Percentiles rank a stretch among this genome's conserved stretches.
Evolutionary conservation across 371 early-diverging fungal species (phyloP).

Genomic region (Mortierella sp.): DNA sequence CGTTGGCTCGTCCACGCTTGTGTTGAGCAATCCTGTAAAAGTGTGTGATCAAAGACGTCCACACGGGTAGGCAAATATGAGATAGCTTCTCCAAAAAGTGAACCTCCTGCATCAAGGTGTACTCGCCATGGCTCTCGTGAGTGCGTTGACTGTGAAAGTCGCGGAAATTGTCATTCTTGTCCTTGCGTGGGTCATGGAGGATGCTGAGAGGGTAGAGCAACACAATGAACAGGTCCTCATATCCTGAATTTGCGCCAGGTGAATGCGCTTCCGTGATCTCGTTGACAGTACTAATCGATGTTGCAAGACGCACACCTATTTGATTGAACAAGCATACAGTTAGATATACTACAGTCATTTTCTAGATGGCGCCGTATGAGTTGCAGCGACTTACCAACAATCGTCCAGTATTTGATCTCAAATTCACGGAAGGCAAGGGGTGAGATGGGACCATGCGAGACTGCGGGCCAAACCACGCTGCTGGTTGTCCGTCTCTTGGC

Average conservation of each 20-base stretch:
- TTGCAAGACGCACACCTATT: conserved; percentile 40
- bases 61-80: conserved; percentile 29
- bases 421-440: conserved; percentile 35
- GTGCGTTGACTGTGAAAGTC: conserved; percentile 21
- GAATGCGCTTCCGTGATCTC: conserved; percentile 35
- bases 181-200: conserved; percentile 2
- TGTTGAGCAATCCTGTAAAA: conserved; percentile 42
- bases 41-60: conserved; percentile 23
- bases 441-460: conserved; percentile 18
- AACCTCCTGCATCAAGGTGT: not conserved
- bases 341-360: not conserved
- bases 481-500: conserved; percentile 19
- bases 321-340: not conserved
- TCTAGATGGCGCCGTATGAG: not conserved
- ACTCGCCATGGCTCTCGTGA: conserved; percentile 13
- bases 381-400: conserved; percentile 29
- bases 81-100: not conserved
- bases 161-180: not conserved
- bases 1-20: conserved; percentile 30
- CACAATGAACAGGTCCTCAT: conserved; percentile 23
- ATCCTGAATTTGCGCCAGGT: conserved; percentile 12
- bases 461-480: conserved; percentile 21
- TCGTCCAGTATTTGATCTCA: conserved; percentile 47
- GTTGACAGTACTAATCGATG: conserved; percentile 20
- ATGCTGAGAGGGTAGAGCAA: conserved; percentile 32